Evolutionary conservation across 2,329 filamentous ascomycete species (phyloP).

Genomic region (Talaromyces sp.): DNA sequence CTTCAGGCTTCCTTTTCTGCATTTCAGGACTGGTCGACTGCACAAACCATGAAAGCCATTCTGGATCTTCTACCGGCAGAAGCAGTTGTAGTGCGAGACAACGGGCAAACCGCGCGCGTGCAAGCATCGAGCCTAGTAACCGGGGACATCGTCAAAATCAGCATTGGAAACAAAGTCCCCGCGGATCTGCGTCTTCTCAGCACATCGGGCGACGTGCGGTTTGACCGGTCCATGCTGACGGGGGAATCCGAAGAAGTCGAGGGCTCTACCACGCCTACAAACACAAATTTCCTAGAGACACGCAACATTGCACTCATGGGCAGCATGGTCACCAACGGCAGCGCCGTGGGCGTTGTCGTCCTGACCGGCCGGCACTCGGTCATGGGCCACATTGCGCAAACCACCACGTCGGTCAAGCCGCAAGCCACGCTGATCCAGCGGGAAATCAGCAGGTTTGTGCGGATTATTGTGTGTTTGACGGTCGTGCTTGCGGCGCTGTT

Average conservation of each 20-base stretch:
- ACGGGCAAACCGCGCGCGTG: conserved; percentile 46
- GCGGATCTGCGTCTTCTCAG: conserved; percentile 69
- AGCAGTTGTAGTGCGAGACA: conserved; percentile 61
- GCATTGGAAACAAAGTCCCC: conserved; percentile 68
- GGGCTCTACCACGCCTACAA: conserved; percentile 59
- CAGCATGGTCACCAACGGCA: conserved; percentile 69
- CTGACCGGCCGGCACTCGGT: conserved; percentile 67
- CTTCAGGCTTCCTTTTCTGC: conserved; percentile 65
- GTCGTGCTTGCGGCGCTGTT: conserved; percentile 53
- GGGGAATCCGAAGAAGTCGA: conserved; percentile 64
- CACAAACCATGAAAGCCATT: conserved; percentile 72
- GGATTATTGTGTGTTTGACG: conserved; percentile 65
- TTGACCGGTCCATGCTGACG: conserved; percentile 70
- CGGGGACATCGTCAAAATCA: conserved; percentile 65
- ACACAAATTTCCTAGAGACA: conserved; percentile 72
- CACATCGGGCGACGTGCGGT: conserved; percentile 64
- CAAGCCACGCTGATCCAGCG: conserved; percentile 65
- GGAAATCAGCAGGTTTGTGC: conserved; percentile 68
- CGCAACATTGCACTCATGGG: conserved; percentile 72
- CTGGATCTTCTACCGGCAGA: conserved; percentile 70
- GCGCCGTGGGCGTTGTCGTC: conserved; percentile 62
- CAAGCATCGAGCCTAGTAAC: conserved; percentile 62
- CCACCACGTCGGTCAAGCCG: conserved; percentile 65
- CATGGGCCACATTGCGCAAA: conserved; percentile 69
- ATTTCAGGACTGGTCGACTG: conserved; percentile 68